Evolutionary conservation across 1,284 basidiomycete genomes (phyloP).

Genomic region (Ceratobasidium sp.): DNA sequence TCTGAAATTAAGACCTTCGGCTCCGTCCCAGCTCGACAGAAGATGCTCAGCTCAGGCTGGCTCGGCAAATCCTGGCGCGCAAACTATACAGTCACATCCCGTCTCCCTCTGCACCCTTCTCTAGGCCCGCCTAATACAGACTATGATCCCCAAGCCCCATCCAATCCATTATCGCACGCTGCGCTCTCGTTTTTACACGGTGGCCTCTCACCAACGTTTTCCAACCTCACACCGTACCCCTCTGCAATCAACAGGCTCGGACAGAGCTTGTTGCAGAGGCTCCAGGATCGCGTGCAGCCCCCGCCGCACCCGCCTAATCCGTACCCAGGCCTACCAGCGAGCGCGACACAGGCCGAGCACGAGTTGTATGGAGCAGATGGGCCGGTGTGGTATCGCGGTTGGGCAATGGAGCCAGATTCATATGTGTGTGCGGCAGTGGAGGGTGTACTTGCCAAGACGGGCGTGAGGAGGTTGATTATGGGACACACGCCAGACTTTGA

Average conservation of each 20-base stretch:
- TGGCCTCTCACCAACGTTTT: conserved; percentile 79
- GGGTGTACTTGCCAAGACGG: conserved; percentile 72
- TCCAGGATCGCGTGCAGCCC: conserved; percentile 71
- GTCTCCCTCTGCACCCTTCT: conserved; percentile 78
- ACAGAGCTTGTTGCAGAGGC: conserved; percentile 68
- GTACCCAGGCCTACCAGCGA: conserved; percentile 77
- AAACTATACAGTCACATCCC: conserved; percentile 86
- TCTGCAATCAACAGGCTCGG: conserved; percentile 80
- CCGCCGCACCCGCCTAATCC: conserved; percentile 82
- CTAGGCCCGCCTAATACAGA: conserved; percentile 78
- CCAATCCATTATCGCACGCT: conserved; percentile 70
- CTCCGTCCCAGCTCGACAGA: conserved; percentile 72
- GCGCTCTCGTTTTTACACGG: conserved; percentile 90
- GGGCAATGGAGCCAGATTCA: conserved; percentile 78
- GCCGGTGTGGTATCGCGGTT: conserved; percentile 90
- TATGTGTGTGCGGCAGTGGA: conserved; percentile 77
- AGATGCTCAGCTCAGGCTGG: conserved; percentile 75
- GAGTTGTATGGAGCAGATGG: conserved; percentile 80
- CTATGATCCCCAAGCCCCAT: conserved; percentile 60
- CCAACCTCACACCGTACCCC: conserved; percentile 80
- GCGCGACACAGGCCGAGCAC: conserved; percentile 72
- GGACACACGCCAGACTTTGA: conserved; percentile 93
- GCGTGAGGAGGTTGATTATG: conserved; percentile 88
- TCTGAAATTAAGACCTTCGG: conserved; percentile 85
- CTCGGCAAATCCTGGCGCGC: conserved; percentile 85